A percentile compares a stretch with the other conserved stretches of the same genome.
Evolutionary conservation across 345 rosid species (phyloP).

Genomic region (Psidium guajava): DNA sequence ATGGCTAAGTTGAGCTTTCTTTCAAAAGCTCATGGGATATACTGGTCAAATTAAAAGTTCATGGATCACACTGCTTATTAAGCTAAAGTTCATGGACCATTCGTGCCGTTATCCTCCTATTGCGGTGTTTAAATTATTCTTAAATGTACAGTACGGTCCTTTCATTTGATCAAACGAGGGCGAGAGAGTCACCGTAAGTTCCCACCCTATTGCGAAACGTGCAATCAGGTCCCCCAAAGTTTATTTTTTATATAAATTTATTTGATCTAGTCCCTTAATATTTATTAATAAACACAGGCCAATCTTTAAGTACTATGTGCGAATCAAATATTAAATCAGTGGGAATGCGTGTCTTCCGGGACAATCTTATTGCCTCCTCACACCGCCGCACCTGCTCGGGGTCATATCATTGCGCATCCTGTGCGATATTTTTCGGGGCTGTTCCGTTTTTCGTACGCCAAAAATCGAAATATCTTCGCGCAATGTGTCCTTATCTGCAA

Average conservation of each 20-base stretch:
- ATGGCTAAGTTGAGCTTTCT: no score
- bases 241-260: background rate
- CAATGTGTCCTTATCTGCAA: background rate
- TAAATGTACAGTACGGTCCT: background rate
- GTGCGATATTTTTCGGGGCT: background rate
- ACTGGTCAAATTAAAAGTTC: no score
- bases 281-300: background rate
- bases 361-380: background rate
- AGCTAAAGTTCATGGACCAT: no score
- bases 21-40: no score
- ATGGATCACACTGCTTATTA: no score
- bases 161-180: background rate
- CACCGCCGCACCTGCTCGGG: background rate
- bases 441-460: background rate
- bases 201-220: accelerated
- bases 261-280: accelerated
- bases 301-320: background rate
- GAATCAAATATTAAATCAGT: accelerated
- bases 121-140: background rate
- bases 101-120: no score
- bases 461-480: background rate
- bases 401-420: background rate
- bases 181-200: background rate
- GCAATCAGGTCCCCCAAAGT: accelerated
- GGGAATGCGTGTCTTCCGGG: no score